Percentiles rank a stretch among this genome's conserved stretches.
Conservation (phyloP, 306 rosid species). For the Argentina anserina region DNA sequence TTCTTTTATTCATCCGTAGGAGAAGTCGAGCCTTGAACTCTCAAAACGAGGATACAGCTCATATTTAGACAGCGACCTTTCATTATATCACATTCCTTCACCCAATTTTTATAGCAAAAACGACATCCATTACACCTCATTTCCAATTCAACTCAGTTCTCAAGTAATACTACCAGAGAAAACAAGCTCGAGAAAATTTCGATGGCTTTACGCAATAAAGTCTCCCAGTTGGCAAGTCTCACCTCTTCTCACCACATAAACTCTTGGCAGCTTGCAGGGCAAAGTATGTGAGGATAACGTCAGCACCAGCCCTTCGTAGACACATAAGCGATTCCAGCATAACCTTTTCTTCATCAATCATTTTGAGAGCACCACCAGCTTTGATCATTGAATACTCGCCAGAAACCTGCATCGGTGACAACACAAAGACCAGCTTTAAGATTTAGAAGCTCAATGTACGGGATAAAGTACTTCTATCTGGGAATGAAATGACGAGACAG, state of each 20-base stretch:
- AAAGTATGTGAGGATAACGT: conserved; percentile 80
- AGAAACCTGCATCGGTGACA: conserved; percentile 55
- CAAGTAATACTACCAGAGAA: background rate
- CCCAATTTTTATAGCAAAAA: background rate
- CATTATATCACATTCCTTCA: background rate
- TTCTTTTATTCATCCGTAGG: background rate
- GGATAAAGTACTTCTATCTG: background rate
- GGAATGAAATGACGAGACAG: background rate
- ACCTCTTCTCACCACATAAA: conserved; percentile 82
- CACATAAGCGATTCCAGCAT: conserved; percentile 94
- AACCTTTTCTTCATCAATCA: conserved; percentile 90
- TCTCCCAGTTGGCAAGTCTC: conserved; percentile 16
- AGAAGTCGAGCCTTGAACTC: background rate
- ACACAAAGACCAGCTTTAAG: background rate
- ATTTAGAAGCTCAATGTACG: background rate
- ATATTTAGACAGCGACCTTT: background rate
- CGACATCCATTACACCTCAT: background rate
- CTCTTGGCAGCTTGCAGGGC: conserved; percentile 80
- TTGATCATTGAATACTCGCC: conserved; percentile 98
- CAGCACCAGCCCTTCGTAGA: conserved; percentile 96
- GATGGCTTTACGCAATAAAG: background rate
- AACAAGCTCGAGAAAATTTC: conserved; percentile 3
- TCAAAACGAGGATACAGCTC: background rate
- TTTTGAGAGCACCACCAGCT: conserved; percentile 78
- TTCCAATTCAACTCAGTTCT: background rate